Conservation (phyloP, 2,329 filamentous ascomycete genomes). For the Beauveria caledonica region DNA sequence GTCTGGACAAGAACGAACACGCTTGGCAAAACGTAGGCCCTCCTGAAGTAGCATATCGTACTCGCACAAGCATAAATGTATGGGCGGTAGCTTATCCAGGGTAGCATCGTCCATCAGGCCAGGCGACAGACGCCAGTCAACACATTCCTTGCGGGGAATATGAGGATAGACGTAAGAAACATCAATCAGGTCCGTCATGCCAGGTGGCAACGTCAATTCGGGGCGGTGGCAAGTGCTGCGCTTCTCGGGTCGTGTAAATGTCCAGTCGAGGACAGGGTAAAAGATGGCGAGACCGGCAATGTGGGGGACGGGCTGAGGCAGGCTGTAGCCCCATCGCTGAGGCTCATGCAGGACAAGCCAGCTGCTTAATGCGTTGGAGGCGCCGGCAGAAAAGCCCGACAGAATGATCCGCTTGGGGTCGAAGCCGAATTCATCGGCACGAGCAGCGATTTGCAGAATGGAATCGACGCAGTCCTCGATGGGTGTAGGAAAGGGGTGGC, state of each 20-base stretch:
- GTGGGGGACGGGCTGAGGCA: slow-evolving; percentile 31
- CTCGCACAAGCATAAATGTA: slow-evolving; percentile 55
- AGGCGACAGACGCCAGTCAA: slow-evolving; percentile 50
- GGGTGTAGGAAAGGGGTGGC: slow-evolving; percentile 54
- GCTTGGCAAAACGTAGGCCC: slow-evolving; percentile 51
- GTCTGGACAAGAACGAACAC: slow-evolving; percentile 32
- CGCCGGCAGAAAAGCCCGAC: slow-evolving; percentile 58
- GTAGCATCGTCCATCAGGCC: slow-evolving; percentile 45
- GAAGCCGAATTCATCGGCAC: slow-evolving; percentile 49
- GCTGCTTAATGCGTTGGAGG: slow-evolving; percentile 43
- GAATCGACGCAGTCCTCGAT: slow-evolving; percentile 60
- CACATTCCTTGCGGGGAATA: slow-evolving; percentile 34
- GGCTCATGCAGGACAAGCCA: slow-evolving; percentile 39
- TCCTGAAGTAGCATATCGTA: slow-evolving; percentile 57
- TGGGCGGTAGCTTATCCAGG: slow-evolving; percentile 42
- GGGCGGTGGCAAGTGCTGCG: slow-evolving; percentile 45
- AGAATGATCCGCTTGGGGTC: slow-evolving; percentile 48
- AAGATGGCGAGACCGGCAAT: slow-evolving; percentile 49
- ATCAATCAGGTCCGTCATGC: slow-evolving; percentile 55
- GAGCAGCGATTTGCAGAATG: slow-evolving; percentile 49
- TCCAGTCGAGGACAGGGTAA: slow-evolving; percentile 57
- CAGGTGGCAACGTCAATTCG: slow-evolving; percentile 48
- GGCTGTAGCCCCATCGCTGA: slow-evolving; percentile 29
- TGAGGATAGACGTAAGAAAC: slow-evolving; percentile 51
- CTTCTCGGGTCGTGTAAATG: slow-evolving; percentile 46